Conservation (phyloP, 2,329 filamentous ascomycete genomes). For the Neophaeococcomyces aloes region DNA sequence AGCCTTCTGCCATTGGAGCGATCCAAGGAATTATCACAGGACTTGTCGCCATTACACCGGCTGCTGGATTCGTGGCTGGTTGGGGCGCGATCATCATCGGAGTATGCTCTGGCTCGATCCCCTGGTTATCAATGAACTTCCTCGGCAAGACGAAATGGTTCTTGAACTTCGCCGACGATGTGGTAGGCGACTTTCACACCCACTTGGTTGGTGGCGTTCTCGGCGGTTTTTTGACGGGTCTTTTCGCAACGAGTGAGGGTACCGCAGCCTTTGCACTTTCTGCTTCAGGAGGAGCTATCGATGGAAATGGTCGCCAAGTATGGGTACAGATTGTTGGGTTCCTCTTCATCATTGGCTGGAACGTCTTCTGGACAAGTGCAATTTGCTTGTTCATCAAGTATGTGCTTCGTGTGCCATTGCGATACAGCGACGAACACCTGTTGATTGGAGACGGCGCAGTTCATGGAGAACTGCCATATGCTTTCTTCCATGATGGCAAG, state of each 20-base stretch:
- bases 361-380: constrained; percentile 40
- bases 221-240: constrained; percentile 36
- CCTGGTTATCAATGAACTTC: constrained; percentile 42
- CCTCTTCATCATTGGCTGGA: constrained; percentile 42
- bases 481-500: constrained; percentile 22
- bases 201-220: constrained; percentile 39
- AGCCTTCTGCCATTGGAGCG: constrained; percentile 41
- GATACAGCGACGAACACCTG: constrained; percentile 39
- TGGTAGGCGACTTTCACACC: constrained; percentile 41
- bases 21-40: constrained; percentile 45
- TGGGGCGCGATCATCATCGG: constrained; percentile 44
- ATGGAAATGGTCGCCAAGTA: constrained; percentile 42
- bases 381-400: constrained; percentile 44
- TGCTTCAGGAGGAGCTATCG: constrained; percentile 39
- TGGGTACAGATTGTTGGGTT: constrained; percentile 42
- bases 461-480: constrained; percentile 39
- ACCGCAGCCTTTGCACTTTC: constrained; percentile 37
- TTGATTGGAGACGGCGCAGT: constrained; percentile 39
- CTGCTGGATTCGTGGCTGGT: constrained; percentile 41
- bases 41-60: constrained; percentile 43
- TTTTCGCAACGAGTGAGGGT: constrained; percentile 40
- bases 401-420: constrained; percentile 37
- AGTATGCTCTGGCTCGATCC: constrained; percentile 34
- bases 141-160: constrained; percentile 41
- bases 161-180: constrained; percentile 49